A percentile compares a stretch with the other conserved stretches of the same genome.
Conservation (phyloP, 768 basidiomycete genomes). For the Leccinum obscurum region DNA sequence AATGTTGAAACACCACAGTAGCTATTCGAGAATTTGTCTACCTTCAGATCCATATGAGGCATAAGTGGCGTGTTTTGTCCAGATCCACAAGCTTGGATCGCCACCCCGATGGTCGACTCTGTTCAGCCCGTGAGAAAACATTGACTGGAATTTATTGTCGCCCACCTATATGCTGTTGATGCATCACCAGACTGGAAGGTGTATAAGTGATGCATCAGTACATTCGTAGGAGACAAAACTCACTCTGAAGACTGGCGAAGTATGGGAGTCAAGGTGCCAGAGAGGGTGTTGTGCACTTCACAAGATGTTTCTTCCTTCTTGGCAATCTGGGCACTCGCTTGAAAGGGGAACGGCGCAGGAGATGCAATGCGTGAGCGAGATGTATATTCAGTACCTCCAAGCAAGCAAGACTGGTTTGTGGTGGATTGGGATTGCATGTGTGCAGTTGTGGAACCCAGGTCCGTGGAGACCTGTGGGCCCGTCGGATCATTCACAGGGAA, state of each 20-base stretch:
- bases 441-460: not conserved
- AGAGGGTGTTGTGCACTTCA: not conserved
- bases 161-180: slow-evolving; percentile 40
- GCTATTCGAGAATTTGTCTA: slow-evolving; percentile 62
- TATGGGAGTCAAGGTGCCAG: not conserved
- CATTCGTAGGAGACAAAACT: not conserved
- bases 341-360: not conserved
- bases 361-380: too few species aligned
- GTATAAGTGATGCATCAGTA: not conserved
- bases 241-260: too few species aligned
- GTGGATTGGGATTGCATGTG: too few species aligned
- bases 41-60: slow-evolving; percentile 58
- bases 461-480: not conserved
- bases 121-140: not conserved
- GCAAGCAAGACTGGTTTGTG: not conserved
- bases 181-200: slow-evolving; percentile 28
- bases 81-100: not conserved
- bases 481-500: not conserved
- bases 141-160: not conserved
- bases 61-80: slow-evolving; percentile 23
- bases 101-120: not conserved
- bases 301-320: not conserved
- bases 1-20: slow-evolving; percentile 74
- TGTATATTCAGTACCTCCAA: too few species aligned
- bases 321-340: not conserved